phyloP scores from a whole-genome alignment of 129 eudicot species.

The Chrysanthemum seticuspe region DNA sequence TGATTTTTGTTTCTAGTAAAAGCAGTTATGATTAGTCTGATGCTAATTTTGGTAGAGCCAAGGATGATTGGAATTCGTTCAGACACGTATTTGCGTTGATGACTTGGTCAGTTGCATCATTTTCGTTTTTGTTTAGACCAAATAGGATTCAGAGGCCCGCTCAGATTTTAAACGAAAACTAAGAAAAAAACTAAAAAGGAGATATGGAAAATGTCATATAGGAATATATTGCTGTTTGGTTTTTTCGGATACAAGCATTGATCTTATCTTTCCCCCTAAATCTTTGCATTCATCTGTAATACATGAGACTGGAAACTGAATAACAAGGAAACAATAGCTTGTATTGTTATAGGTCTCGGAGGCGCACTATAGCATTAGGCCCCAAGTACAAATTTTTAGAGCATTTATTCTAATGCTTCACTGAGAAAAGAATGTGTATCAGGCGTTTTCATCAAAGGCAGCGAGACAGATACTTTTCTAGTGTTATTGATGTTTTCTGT shows the following conservation, averaged over 20 bases:
- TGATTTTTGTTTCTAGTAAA: no score
- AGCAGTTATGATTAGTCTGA: not conserved
- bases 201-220: not conserved
- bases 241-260: not conserved
- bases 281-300: not conserved
- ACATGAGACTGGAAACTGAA: not conserved
- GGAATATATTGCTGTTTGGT: not conserved
- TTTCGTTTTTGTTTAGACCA: slow-evolving; percentile 8
- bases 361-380: slow-evolving; percentile 4
- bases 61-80: not conserved
- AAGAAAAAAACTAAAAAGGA: not conserved
- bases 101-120: not conserved
- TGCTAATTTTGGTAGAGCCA: not conserved
- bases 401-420: not conserved
- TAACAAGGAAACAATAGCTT: not conserved
- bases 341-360: not conserved
- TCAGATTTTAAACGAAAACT: not conserved
- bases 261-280: no score
- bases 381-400: not conserved
- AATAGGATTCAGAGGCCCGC: not conserved
- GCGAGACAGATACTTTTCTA: not conserved
- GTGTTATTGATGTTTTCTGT: not conserved
- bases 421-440: slow-evolving; percentile 2
- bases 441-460: not conserved
- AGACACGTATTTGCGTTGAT: not conserved